Evolutionary conservation across 1,284 basidiomycete genomes (phyloP).

Genomic region (Athelia psychrophila): DNA sequence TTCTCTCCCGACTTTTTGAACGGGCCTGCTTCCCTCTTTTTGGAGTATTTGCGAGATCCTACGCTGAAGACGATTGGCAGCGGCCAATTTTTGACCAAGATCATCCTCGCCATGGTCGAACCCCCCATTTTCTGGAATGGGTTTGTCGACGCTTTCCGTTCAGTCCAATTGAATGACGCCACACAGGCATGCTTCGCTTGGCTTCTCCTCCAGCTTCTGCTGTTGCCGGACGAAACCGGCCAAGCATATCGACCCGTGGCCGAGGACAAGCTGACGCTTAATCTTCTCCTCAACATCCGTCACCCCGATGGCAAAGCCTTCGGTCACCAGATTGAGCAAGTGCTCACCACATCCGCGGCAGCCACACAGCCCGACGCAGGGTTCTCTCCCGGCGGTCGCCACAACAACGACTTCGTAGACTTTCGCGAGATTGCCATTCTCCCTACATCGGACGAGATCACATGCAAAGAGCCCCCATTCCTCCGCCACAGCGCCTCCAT

Average conservation of each 20-base stretch:
- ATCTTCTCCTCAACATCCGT: slow-evolving; percentile 33
- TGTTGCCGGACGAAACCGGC: slow-evolving; percentile 32
- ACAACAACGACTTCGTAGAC: slow-evolving; percentile 61
- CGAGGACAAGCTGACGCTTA: slow-evolving; percentile 28
- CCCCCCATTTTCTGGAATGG: slow-evolving; percentile 54
- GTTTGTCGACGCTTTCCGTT: slow-evolving; percentile 38
- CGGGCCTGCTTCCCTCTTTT: slow-evolving; percentile 30
- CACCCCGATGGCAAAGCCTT: slow-evolving; percentile 30
- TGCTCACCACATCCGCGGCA: slow-evolving; percentile 29
- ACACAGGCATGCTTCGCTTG: slow-evolving; percentile 43
- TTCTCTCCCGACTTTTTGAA: slow-evolving; percentile 42
- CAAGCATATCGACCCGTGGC: slow-evolving; percentile 36
- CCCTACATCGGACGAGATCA: slow-evolving; percentile 57
- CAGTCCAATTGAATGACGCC: slow-evolving; percentile 30
- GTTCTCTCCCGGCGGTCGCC: slow-evolving; percentile 52
- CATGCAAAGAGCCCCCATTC: slow-evolving; percentile 41
- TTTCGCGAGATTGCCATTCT: slow-evolving; percentile 59
- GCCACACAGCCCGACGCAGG: slow-evolving; percentile 17
- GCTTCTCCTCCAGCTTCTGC: slow-evolving; percentile 48
- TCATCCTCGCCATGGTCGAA: slow-evolving; percentile 42
- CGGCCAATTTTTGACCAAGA: slow-evolving; percentile 38
- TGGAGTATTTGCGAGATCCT: slow-evolving; percentile 40
- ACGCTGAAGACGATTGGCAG: slow-evolving; percentile 34
- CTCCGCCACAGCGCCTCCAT: slow-evolving; percentile 40
- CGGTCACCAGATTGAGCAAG: slow-evolving; percentile 41